These are phyloP conservation scores for Penicillium antarcticum DNA, from an alignment of 495 filamentous ascomycete genomes.

Conservation along the genomic window DNA sequence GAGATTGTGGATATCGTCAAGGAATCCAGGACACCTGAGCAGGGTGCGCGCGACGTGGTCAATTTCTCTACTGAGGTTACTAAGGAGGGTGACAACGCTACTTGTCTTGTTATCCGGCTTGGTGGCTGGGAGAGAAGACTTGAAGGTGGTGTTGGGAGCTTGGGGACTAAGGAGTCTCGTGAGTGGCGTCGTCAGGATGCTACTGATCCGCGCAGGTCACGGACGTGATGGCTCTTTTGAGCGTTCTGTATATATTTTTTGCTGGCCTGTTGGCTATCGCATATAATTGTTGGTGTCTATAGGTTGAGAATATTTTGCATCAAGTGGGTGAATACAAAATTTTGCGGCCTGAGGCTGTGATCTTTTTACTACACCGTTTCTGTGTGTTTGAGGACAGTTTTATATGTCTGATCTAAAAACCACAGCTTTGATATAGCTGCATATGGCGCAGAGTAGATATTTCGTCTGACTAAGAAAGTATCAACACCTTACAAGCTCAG, in stretches of 20 bases:
- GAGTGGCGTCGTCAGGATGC: constrained; percentile 84
- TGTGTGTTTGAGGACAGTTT: too few relatives aligned
- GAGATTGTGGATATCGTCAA: constrained; percentile 96
- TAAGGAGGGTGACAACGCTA: constrained; percentile 85
- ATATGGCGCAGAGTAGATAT: too few relatives aligned
- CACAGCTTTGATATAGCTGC: too few relatives aligned
- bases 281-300: constrained; percentile 9
- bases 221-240: constrained; percentile 33
- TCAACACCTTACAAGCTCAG: too few relatives aligned
- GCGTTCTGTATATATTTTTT: constrained; percentile 11
- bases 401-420: too few relatives aligned
- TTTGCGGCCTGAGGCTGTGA: too few relatives aligned
- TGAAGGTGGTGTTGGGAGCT: constrained; percentile 81
- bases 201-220: constrained; percentile 72
- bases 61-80: constrained; percentile 83
- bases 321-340: neutral
- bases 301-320: neutral
- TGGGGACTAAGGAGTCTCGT: constrained; percentile 86
- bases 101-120: constrained; percentile 84
- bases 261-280: neutral
- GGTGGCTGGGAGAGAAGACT: constrained; percentile 93
- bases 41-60: constrained; percentile 75
- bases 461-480: too few relatives aligned
- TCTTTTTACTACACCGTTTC: too few relatives aligned
- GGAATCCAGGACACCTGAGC: constrained; percentile 84